phyloP scores from a whole-genome alignment of 2,329 filamentous ascomycete species.

The Ascochyta koolunga region DNA sequence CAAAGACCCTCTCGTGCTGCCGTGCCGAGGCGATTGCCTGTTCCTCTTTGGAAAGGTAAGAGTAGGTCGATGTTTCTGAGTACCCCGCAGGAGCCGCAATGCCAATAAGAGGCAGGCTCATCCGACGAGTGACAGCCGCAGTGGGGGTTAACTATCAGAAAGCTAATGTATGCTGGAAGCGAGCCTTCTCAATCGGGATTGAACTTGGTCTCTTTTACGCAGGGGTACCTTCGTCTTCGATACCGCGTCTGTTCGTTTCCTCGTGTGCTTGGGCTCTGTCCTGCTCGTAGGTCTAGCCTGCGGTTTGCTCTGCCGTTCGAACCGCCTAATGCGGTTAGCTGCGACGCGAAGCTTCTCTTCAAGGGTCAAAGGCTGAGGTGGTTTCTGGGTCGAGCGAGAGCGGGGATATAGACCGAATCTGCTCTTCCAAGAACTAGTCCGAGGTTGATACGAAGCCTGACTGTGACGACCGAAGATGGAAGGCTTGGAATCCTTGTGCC shows the following conservation, averaged over 20 bases:
- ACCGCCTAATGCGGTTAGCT: conserved; percentile 5
- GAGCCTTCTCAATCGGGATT: not conserved
- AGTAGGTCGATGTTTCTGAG: not conserved
- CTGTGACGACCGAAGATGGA: not conserved
- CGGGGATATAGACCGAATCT: not conserved
- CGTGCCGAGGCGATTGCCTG: conserved; percentile 1
- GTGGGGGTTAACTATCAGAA: not conserved
- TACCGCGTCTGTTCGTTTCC: not conserved
- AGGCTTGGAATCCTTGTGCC: not conserved
- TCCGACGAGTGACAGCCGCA: not conserved
- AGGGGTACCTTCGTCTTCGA: not conserved
- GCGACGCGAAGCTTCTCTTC: conserved; percentile 7
- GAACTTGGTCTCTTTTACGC: not conserved
- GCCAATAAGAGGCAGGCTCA: conserved; percentile 8
- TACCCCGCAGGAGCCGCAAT: conserved; percentile 1
- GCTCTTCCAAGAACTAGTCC: not conserved
- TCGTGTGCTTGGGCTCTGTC: not conserved
- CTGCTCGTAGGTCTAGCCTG: not conserved
- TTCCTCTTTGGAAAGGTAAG: conserved; percentile 7
- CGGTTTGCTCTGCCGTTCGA: not conserved
- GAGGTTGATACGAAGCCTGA: not conserved
- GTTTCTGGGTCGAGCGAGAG: not conserved
- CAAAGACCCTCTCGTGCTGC: conserved; percentile 3
- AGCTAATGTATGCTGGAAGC: not conserved
- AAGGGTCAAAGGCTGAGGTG: not conserved